Conservation (phyloP, 495 filamentous ascomycete genomes). For the Pyronema omphalodes region DNA sequence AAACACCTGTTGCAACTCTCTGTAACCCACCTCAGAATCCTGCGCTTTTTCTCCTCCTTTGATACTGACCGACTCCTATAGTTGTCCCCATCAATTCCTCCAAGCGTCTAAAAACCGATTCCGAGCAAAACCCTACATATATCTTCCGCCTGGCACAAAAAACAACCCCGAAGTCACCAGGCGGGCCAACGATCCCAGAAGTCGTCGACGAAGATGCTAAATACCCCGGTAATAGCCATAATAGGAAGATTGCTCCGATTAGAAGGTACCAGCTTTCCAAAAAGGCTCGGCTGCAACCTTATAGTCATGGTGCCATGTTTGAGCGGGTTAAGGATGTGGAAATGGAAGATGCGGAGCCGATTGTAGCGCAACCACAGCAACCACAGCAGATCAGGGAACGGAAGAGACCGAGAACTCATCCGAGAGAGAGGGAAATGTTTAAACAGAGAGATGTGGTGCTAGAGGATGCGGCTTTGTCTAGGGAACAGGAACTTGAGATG, state of each 20-base stretch:
- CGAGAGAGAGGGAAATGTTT: slow-evolving; percentile 13
- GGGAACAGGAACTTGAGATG: slow-evolving; percentile 2
- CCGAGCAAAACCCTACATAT: slow-evolving; percentile 9
- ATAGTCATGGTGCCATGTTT: not conserved
- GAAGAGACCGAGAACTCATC: slow-evolving; percentile 19
- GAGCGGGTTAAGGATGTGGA: not conserved
- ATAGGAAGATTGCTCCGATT: not conserved
- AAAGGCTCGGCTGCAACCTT: not conserved
- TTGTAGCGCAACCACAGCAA: no score
- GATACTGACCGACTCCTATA: not conserved
- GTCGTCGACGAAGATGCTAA: not conserved
- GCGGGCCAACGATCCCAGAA: not conserved
- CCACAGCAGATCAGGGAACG: not conserved
- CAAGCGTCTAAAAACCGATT: not conserved
- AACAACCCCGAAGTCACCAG: slow-evolving; percentile 11
- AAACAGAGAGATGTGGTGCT: not conserved
- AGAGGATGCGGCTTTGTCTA: not conserved
- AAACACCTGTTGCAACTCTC: slow-evolving; percentile 18
- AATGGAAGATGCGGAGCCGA: slow-evolving; percentile 2
- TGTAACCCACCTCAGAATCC: slow-evolving; percentile 6
- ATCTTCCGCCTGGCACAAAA: slow-evolving; percentile 21
- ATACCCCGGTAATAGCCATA: not conserved
- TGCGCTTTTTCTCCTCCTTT: not conserved
- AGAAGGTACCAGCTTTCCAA: not conserved
- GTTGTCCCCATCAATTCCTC: not conserved